Evolutionary conservation across 2,329 filamentous ascomycete genomes (phyloP).

Genomic region (Lomentospora prolificans): DNA sequence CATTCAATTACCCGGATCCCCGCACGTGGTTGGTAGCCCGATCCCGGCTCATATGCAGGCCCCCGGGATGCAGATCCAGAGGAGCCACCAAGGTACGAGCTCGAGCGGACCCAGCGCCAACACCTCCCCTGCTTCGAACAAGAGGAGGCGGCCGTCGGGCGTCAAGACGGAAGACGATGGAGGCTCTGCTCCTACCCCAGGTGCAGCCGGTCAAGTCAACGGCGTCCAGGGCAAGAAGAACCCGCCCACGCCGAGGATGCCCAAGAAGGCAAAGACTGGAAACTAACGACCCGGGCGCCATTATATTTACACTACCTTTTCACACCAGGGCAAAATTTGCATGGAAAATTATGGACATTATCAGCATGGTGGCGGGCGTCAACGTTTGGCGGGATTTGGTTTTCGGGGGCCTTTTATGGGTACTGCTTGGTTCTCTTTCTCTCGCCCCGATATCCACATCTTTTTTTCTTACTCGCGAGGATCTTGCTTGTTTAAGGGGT

Average conservation of each 20-base stretch:
- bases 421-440: not conserved
- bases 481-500: not conserved
- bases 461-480: not conserved
- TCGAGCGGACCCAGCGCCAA: constrained; percentile 59
- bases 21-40: constrained; percentile 49
- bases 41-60: constrained; percentile 54
- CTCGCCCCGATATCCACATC: not conserved
- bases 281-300: not conserved
- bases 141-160: constrained; percentile 45
- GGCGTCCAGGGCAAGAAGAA: constrained; percentile 41
- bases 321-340: not conserved
- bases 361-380: constrained; percentile 1
- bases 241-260: constrained; percentile 46
- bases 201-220: constrained; percentile 35
- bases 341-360: constrained; percentile 1
- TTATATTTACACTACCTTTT: not conserved
- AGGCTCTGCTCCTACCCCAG: constrained; percentile 38
- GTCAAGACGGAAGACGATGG: constrained; percentile 49
- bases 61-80: constrained; percentile 56
- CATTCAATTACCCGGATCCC: constrained; percentile 52
- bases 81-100: constrained; percentile 57
- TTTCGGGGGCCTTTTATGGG: not conserved
- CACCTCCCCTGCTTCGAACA: constrained; percentile 53
- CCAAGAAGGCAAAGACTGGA: constrained; percentile 12
- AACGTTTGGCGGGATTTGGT: constrained; percentile 1